These are phyloP conservation scores for Arthrobotrys sphaeroides DNA, from an alignment of 2,329 filamentous ascomycete genomes.

Conservation along the genomic window DNA sequence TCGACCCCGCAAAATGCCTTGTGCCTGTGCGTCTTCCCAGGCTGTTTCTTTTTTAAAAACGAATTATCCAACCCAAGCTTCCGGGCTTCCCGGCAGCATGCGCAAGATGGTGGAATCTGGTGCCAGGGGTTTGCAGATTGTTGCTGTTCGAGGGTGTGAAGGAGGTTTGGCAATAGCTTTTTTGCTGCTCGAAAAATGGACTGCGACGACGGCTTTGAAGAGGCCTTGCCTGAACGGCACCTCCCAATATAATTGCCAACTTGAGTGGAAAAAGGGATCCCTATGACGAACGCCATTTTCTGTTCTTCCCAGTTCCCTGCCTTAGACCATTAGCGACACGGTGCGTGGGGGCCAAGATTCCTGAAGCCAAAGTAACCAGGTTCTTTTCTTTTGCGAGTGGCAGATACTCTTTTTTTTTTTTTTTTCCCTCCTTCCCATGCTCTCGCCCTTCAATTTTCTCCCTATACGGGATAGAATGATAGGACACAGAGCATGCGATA, in stretches of 20 bases:
- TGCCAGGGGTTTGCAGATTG: constrained; percentile 50
- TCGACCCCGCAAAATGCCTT: constrained; percentile 54
- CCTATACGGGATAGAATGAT: constrained; percentile 8
- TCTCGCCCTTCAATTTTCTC: constrained; percentile 1
- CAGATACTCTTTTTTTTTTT: constrained; percentile 29
- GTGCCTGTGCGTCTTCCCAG: constrained; percentile 51
- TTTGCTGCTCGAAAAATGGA: constrained; percentile 9
- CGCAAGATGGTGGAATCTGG: constrained; percentile 43
- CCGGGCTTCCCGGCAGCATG: constrained; percentile 53
- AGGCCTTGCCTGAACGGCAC: constrained; percentile 34
- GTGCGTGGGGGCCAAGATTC: constrained; percentile 53
- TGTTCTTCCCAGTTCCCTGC: constrained; percentile 38
- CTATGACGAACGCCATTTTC: constrained; percentile 44
- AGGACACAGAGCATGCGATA: constrained; percentile 53
- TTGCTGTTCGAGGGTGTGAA: constrained; percentile 39
- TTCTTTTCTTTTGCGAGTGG: constrained; percentile 10
- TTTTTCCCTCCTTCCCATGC: too few relatives aligned
- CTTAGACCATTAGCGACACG: constrained; percentile 31
- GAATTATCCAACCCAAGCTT: constrained; percentile 48
- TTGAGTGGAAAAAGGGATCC: constrained; percentile 11
- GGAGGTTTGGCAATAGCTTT: constrained; percentile 10
- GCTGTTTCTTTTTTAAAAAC: constrained; percentile 53
- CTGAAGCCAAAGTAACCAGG: constrained; percentile 15
- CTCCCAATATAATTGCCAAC: constrained; percentile 16
- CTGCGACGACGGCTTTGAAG: background rate